Base-by-base conservation (phyloP, 495 filamentous ascomycete species). In the Neurospora africana region DNA sequence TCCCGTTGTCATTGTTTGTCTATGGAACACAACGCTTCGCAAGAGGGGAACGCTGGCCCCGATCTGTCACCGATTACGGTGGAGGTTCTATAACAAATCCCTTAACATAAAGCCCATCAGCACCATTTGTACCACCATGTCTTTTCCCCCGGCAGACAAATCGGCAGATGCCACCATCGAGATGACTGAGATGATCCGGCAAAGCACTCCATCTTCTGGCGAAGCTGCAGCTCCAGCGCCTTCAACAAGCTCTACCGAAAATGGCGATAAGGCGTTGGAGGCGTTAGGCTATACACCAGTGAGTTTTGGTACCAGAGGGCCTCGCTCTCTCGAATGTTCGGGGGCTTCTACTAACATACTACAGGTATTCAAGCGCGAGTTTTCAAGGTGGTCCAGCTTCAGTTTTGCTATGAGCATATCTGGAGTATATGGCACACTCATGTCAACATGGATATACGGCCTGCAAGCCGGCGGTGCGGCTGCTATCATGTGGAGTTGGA, bases 331-430 rank as follows among this genome's bases (percentile, higher is more conserved):
- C 3, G 0, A 15, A 30, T 17, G n/a, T 0, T 5, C 4, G 17
- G 33, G 4, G 15, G 35, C 36, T 9, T 17, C 27, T 36, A 9
- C 58, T 76, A 39, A 74, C 47, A 36, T 23, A 61, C 1, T 4
- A 17, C n/a, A 81, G 79, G 88, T 90, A 36, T 89, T 89, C 81
- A 89, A 89, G 79, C 82, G 88, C 70, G 87, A 91, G 73, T 91
- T 91, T 76, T 86, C 86, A 30, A 86, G 84, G 69, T 83, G 89
- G 68, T 87, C 88, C 4, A 85, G 84, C 73, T 87, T 90, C 81
- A 90, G 88, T 23, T 90, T 90, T 72, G 88, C 89, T 39, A 84
- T 91, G 79, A 86, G 83, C 75, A 88, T 91, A 75, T 85, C 82
- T 53, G 88, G 88, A 23, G 80, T 90, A 15, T 90, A 89, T 74